Evolutionary conservation across 345 rosid species (phyloP).

Genomic region (Populus ilicifolia): DNA sequence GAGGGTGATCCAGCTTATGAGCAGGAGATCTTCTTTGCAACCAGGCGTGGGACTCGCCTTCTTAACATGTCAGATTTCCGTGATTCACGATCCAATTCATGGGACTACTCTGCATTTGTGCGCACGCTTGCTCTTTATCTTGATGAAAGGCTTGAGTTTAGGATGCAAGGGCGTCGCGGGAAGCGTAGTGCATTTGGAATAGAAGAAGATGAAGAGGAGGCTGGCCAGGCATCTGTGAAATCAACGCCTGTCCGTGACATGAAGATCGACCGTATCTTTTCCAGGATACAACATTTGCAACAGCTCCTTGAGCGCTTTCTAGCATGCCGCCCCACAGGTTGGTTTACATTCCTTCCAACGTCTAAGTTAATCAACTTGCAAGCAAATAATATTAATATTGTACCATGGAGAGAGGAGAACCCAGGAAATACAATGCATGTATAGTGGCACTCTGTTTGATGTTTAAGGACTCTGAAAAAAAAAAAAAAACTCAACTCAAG

Average conservation of each 20-base stretch:
- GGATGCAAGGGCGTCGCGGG: slow-evolving; percentile 60
- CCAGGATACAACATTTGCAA: slow-evolving; percentile 62
- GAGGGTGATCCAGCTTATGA: slow-evolving; percentile 75
- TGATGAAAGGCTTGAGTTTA: slow-evolving; percentile 70
- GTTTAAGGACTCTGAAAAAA: too few species aligned
- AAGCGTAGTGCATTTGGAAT: slow-evolving; percentile 40
- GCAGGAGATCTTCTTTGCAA: slow-evolving; percentile 90
- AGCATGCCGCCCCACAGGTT: slow-evolving; percentile 91
- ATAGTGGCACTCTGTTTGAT: too few species aligned
- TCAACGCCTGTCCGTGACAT: slow-evolving; percentile 55
- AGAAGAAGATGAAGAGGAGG: slow-evolving; percentile 47
- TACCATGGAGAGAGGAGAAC: too few species aligned
- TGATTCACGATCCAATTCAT: slow-evolving; percentile 53
- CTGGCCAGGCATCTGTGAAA: slow-evolving; percentile 9
- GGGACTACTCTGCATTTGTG: slow-evolving; percentile 88
- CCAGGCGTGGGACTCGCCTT: slow-evolving; percentile 72
- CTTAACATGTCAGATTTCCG: slow-evolving; percentile 83
- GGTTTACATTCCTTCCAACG: not conserved
- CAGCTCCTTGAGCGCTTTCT: slow-evolving; percentile 77
- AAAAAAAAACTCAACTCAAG: too few species aligned
- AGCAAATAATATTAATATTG: too few species aligned
- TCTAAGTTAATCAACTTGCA: too few species aligned
- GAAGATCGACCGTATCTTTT: slow-evolving; percentile 54
- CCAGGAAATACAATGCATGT: too few species aligned
- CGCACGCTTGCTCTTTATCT: slow-evolving; percentile 71